Conservation (phyloP, 306 rosid genomes). For the Trifolium repens region DNA sequence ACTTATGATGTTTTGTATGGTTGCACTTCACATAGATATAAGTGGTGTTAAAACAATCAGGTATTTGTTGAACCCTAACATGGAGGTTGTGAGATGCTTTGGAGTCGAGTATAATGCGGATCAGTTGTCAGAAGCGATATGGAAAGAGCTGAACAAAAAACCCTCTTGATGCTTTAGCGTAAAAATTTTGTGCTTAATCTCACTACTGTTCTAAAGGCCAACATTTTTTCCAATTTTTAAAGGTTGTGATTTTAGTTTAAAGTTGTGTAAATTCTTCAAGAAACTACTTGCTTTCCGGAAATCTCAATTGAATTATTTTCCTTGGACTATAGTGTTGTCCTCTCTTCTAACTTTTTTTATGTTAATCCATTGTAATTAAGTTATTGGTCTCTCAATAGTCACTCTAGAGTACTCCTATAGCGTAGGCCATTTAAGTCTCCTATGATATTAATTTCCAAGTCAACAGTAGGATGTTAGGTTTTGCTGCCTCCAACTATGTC, state of each 20-base stretch:
- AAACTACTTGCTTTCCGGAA: background rate
- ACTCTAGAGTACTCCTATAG: no score
- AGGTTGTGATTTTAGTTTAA: background rate
- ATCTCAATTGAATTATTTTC: background rate
- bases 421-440: no score
- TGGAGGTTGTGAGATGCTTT: slow-evolving; percentile 85
- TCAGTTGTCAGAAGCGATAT: slow-evolving; percentile 66
- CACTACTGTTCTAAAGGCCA: background rate
- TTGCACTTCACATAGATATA: slow-evolving; percentile 38
- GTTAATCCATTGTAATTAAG: no score
- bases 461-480: no score
- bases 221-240: background rate
- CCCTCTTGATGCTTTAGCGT: slow-evolving; percentile 9
- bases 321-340: background rate
- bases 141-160: slow-evolving; percentile 57
- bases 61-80: slow-evolving; percentile 78
- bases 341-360: no score
- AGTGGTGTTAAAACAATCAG: slow-evolving; percentile 53
- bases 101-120: slow-evolving; percentile 83
- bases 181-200: background rate
- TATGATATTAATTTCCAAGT: no score
- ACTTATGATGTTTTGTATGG: background rate
- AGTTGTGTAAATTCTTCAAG: background rate
- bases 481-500: no score
- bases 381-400: no score